Percentiles rank a stretch among this genome's conserved stretches.
phyloP scores from a whole-genome alignment of 768 basidiomycete species.

The Leucosporidium creatinivorum region DNA sequence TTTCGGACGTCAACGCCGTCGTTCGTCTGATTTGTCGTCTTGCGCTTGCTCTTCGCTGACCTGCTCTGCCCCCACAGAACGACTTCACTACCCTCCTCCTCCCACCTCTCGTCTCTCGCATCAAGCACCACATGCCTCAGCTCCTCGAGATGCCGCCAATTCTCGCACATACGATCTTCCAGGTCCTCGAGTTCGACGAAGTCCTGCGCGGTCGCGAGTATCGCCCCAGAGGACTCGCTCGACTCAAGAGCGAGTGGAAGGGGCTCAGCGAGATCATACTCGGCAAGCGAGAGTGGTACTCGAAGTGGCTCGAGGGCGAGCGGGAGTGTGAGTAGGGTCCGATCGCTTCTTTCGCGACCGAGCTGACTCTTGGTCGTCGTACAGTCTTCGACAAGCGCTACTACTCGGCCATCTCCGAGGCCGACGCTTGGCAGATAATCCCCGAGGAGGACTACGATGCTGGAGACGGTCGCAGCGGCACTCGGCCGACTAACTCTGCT shows the following conservation, averaged over 20 bases:
- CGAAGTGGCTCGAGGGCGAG: slow-evolving; percentile 82
- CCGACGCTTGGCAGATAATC: slow-evolving; percentile 78
- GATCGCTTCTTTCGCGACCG: background rate
- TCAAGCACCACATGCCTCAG: slow-evolving; percentile 63
- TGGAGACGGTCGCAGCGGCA: slow-evolving; percentile 41
- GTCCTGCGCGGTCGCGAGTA: slow-evolving; percentile 66
- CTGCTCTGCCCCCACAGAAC: slow-evolving; percentile 48
- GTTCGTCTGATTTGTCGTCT: slow-evolving; percentile 38
- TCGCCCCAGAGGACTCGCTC: slow-evolving; percentile 43
- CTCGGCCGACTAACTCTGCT: slow-evolving; percentile 70
- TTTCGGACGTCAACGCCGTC: slow-evolving; percentile 62
- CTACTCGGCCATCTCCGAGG: slow-evolving; percentile 65
- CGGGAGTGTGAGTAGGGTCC: slow-evolving; percentile 60
- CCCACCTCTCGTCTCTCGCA: slow-evolving; percentile 66
- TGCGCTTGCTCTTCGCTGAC: background rate
- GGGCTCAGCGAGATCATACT: slow-evolving; percentile 77
- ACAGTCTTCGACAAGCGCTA: slow-evolving; percentile 84
- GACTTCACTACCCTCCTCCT: slow-evolving; percentile 76
- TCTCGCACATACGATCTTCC: slow-evolving; percentile 91
- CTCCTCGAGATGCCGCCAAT: slow-evolving; percentile 65
- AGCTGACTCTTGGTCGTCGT: background rate
- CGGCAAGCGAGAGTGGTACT: slow-evolving; percentile 79
- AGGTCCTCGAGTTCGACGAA: slow-evolving; percentile 80
- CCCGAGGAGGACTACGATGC: slow-evolving; percentile 56
- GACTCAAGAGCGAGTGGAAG: slow-evolving; percentile 51